Base-by-base conservation (phyloP, 345 rosid genomes). In the Lepidium didymum region DNA sequence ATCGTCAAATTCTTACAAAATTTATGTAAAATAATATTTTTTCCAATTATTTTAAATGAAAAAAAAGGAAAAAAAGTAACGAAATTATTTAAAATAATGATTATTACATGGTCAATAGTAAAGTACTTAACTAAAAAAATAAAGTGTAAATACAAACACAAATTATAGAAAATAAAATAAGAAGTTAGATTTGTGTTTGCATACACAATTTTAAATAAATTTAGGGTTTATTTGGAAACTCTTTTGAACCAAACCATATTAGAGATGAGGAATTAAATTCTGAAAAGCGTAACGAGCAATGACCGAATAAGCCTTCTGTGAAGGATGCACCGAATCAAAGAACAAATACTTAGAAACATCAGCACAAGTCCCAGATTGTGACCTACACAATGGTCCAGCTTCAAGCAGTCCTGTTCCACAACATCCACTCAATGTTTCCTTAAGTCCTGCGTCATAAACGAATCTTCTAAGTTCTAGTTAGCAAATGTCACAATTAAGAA, bases 331-430 rank as follows among this genome's bases (percentile, higher is more conserved):
- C 13, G 75, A 49, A 70, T 76, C 76, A 49, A 64, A 76, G 71
- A 70, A 76, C 56, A 77, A 36, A 70, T 59, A 70, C 52, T 77
- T 63, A 5, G 77, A 67, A 31, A 56, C 60, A 56, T 80, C 53
- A 0, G 34, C 46, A 61, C 80, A 66, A 33, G 56, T 54, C 50
- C 60, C 19, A 43, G 65, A 60, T 34, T 36, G 15, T 13, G 43
- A 36, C 33, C 60, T 23, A 49, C 82, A 79, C 10, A 74, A 9
- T 33, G 73, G 67, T 55, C 74, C 76, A 11, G 64, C 70, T 42
- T 80, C 81, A 27, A 73, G 23, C 13, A 60, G 11, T 25, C 81
- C 83, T 10, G 69, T 46, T 46, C 80, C 81, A 10, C 83, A 77
- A 56, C 83, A 76, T 47, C 83, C 81, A 64, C 31, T 54, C 23